Conservation (phyloP, 345 rosid species). For the Hibiscus tridactylites region DNA sequence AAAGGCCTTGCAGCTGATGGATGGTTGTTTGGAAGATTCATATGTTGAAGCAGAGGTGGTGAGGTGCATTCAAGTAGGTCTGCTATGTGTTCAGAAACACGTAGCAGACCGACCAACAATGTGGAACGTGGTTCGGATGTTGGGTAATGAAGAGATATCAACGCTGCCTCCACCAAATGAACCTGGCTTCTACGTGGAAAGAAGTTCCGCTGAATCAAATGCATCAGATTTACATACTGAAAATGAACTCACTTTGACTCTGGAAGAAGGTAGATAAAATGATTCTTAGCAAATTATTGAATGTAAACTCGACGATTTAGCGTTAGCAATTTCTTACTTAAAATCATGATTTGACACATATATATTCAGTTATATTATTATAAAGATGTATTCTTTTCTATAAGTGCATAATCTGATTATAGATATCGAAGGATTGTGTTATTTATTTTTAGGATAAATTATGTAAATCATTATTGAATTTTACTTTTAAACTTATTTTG, state of each 20-base stretch:
- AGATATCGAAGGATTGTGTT: no score
- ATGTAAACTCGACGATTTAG: background rate
- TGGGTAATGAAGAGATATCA: background rate
- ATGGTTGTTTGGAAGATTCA: background rate
- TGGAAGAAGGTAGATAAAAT: background rate
- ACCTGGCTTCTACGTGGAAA: conserved; percentile 2
- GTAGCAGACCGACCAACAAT: background rate
- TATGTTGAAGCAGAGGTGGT: background rate
- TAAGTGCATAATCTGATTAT: no score
- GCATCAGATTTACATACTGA: background rate
- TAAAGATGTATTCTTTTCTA: no score
- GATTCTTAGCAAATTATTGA: background rate
- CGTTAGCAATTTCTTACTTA: no score
- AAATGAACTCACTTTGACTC: background rate
- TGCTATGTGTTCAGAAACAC: background rate
- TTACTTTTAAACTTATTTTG: no score
- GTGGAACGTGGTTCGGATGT: background rate
- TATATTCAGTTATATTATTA: no score
- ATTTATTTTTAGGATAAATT: no score
- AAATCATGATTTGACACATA: no score
- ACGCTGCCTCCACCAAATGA: background rate
- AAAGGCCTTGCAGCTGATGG: background rate
- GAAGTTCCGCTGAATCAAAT: background rate
- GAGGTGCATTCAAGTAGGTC: conserved; percentile 4
- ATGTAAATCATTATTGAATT: no score